Evolutionary conservation across 345 rosid genomes (phyloP).

Genomic region (Orychophragmus violaceus): DNA sequence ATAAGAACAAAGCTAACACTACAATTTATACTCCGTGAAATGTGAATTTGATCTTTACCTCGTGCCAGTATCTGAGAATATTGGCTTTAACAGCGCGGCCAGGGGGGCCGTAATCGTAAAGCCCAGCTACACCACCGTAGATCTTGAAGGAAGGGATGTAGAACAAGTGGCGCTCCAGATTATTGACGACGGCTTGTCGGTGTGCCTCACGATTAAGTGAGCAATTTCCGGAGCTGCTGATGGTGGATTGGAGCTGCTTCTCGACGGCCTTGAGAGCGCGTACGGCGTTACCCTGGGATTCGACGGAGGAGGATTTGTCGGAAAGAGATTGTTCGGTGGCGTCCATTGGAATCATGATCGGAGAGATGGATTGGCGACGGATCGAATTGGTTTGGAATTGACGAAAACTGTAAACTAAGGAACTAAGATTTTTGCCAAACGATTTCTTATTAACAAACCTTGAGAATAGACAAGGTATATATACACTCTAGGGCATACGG

Average conservation of each 20-base stretch:
- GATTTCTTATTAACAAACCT: no score
- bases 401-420: no score
- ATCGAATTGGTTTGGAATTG: neutral
- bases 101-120: constrained; percentile 90
- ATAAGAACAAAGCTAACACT: neutral
- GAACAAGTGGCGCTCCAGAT: constrained; percentile 77
- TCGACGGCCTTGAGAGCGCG: constrained; percentile 81
- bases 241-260: constrained; percentile 55
- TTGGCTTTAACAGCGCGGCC: constrained; percentile 84
- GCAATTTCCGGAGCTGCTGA: constrained; percentile 41
- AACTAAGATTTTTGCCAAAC: no score
- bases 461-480: no score
- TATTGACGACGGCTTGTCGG: constrained; percentile 65
- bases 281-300: constrained; percentile 66
- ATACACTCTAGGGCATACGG: no score
- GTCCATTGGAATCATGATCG: constrained; percentile 40
- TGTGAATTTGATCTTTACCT: constrained; percentile 38
- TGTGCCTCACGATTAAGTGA: constrained; percentile 59
- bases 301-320: constrained; percentile 60
- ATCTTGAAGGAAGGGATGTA: constrained; percentile 83
- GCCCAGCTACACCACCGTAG: constrained; percentile 90
- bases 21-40: no score
- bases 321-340: constrained; percentile 57
- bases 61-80: constrained; percentile 89
- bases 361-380: neutral